phyloP scores from a whole-genome alignment of 495 filamentous ascomycete genomes.

The Podospora conica region DNA sequence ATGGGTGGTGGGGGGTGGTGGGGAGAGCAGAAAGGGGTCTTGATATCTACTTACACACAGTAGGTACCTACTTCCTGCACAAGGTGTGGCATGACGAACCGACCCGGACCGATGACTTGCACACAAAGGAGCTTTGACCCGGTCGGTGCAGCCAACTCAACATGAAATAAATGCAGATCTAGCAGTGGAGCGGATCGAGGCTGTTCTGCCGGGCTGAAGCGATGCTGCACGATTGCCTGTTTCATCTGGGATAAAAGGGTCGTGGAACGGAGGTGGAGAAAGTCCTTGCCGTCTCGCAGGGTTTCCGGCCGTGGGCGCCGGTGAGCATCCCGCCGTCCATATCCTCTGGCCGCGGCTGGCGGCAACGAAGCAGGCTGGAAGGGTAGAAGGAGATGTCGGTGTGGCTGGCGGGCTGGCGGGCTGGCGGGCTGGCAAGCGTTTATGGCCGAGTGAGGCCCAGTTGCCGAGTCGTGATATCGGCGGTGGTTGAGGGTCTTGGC shows the following conservation, averaged over 20 bases:
- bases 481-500: not conserved
- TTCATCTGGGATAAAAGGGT: constrained; percentile 30
- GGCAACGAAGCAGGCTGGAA: not conserved
- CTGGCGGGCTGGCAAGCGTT: no score
- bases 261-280: constrained; percentile 22
- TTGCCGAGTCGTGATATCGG: not conserved
- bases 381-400: not conserved
- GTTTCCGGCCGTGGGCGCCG: constrained; percentile 8
- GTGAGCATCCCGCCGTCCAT: constrained; percentile 3
- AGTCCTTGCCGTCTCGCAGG: constrained; percentile 22
- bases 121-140: constrained; percentile 11
- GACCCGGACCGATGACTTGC: constrained; percentile 6
- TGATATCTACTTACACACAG: no score
- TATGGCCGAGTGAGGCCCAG: not conserved
- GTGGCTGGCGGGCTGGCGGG: no score
- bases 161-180: constrained; percentile 8
- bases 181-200: constrained; percentile 15
- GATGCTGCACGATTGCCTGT: constrained; percentile 26
- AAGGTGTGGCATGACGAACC: not conserved
- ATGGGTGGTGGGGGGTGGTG: not conserved
- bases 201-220: constrained; percentile 26
- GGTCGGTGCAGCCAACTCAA: not conserved
- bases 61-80: no score
- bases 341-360: constrained; percentile 8
- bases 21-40: not conserved